Base-by-base conservation (phyloP, 2,329 filamentous ascomycete species). In the Thyridium curvatum region DNA sequence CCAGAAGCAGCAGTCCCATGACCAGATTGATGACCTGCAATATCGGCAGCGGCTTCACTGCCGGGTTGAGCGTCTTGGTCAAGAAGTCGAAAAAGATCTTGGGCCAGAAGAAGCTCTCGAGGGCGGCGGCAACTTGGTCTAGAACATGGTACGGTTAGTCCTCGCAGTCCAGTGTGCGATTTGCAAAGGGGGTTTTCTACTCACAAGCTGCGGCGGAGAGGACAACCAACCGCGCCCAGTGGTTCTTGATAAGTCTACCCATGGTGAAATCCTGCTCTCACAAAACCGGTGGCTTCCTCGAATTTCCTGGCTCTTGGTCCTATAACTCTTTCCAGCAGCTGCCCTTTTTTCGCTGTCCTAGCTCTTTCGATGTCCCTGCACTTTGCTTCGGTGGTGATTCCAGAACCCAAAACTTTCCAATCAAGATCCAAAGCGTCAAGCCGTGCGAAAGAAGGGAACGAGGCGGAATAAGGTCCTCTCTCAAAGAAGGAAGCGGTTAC, bases 241-340 rank as follows among this genome's bases (percentile, higher is more conserved):
- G 93, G 71, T 97, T 97, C 77, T 98, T 98, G 71, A 98, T 97
- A 59, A 98, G 82, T 67, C 84, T 93, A 64, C 93, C 93, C 93
- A 98, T 98, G 46, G 50, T 68, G 62, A 35, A 49, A 44, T 34
- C 39, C 29, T 18, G 18, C n/a, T 32, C 14, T 41, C 29, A 28
- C 37, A 17, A 31, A 30, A 30, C 21, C 21, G 21, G 10, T 26
- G 21, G 21, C 10, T 26, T 10, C 10, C n/a, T 34, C 37, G 30
- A 44, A 18, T 36, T 41, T 34, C 31, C 33, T 32, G 30, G 31
- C 35, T 38, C 41, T 35, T 31, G 13, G 15, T 28, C 33, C 40
- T 42, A 26, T 44, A 38, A n/a, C n/a, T 31, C 40, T 29, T 44
- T 35, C 43, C 40, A 43, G 17, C 40, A 41, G 48, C 48, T 51